Evolutionary conservation across 2,329 filamentous ascomycete species (phyloP).

Genomic region (Dactylellina cionopaga): DNA sequence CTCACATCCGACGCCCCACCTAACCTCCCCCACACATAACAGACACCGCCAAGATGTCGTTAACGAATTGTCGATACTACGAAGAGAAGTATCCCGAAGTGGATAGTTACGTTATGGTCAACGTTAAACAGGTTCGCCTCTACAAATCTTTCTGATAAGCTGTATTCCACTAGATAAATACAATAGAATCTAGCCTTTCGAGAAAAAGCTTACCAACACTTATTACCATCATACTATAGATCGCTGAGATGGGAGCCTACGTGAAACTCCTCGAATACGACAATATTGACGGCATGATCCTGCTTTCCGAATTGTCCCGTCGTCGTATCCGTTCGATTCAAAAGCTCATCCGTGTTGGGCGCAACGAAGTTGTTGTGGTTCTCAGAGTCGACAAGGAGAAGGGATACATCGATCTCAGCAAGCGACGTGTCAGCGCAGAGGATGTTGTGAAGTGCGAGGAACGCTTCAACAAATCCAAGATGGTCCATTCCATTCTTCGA

Average conservation of each 20-base stretch:
- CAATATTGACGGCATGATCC: constrained; percentile 99
- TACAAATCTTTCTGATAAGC: too few relatives aligned
- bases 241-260: constrained; percentile 99
- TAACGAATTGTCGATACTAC: constrained; percentile 96
- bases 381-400: constrained; percentile 99
- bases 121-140: constrained; percentile 86
- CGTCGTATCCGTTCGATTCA: constrained; percentile 98
- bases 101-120: constrained; percentile 99
- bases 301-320: constrained; percentile 95
- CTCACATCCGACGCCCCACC: constrained; percentile 16
- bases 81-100: constrained; percentile 98
- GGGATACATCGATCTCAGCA: constrained; percentile 97
- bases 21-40: constrained; percentile 10
- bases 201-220: background rate
- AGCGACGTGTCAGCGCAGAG: constrained; percentile 95
- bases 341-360: constrained; percentile 96
- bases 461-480: constrained; percentile 99
- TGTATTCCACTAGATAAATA: too few relatives aligned
- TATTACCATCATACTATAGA: constrained; percentile 65
- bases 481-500: constrained; percentile 98
- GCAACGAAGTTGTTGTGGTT: constrained; percentile 98
- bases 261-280: constrained; percentile 99
- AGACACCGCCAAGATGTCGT: constrained; percentile 71
- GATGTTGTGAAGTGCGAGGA: constrained; percentile 99
- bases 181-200: too few relatives aligned